Evolutionary conservation across 2,329 filamentous ascomycete genomes (phyloP).

Genomic region (Fusarium oxysporum): DNA sequence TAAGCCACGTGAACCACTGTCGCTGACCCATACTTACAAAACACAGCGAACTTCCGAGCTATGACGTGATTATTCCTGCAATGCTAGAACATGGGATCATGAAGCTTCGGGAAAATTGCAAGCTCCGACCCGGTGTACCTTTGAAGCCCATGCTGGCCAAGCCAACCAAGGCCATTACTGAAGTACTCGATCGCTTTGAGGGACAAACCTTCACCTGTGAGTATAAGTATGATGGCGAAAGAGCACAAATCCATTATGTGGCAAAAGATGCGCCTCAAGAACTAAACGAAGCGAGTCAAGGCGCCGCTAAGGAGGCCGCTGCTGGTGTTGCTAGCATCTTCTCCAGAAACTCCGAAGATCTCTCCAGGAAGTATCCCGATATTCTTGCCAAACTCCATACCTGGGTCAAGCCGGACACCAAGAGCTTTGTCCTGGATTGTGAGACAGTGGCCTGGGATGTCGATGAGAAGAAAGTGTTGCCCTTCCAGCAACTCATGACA

Average conservation of each 20-base stretch:
- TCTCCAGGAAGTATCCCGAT: conserved; percentile 98
- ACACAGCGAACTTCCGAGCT: conserved; percentile 89
- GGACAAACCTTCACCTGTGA: conserved; percentile 96
- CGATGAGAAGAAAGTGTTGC: conserved; percentile 93
- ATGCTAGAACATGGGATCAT: conserved; percentile 89
- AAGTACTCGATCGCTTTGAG: conserved; percentile 96
- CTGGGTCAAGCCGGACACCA: conserved; percentile 91
- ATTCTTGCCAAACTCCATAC: conserved; percentile 86
- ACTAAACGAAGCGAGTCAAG: conserved; percentile 70
- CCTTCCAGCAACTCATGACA: conserved; percentile 98
- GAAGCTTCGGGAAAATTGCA: conserved; percentile 85
- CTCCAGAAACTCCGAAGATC: conserved; percentile 94
- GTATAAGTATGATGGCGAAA: conserved; percentile 98
- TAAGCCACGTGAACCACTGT: conserved; percentile 51
- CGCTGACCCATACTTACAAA: conserved; percentile 48
- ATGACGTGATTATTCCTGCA: conserved; percentile 92
- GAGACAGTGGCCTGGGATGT: conserved; percentile 98
- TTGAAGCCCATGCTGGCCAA: conserved; percentile 99
- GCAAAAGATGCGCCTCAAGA: conserved; percentile 80
- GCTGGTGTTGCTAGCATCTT: conserved; percentile 92
- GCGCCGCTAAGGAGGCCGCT: conserved; percentile 72
- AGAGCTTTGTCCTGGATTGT: conserved; percentile 97
- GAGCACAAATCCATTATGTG: conserved; percentile 98
- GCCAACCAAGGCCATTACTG: conserved; percentile 96
- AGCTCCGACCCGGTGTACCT: conserved; percentile 91